phyloP scores from a whole-genome alignment of 495 filamentous ascomycete genomes.

The Aspergillus steynii region DNA sequence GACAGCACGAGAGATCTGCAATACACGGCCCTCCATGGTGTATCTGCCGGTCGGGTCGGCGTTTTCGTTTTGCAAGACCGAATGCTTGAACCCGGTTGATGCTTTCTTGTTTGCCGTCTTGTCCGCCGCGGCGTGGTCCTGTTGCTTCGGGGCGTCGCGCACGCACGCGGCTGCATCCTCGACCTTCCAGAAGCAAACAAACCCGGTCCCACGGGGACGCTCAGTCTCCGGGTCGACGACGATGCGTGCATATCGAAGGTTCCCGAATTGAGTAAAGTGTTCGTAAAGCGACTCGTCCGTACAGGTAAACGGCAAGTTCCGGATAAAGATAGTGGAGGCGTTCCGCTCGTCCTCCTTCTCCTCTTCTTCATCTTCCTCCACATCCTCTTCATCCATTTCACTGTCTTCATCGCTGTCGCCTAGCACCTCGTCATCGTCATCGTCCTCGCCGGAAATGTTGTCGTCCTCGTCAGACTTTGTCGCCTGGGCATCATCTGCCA shows the following conservation, averaged over 20 bases:
- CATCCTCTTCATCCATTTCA: slow-evolving; percentile 35
- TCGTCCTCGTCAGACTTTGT: slow-evolving; percentile 26
- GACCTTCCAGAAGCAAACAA: slow-evolving; percentile 84
- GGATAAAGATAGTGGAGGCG: slow-evolving; percentile 80
- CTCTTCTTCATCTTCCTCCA: slow-evolving; percentile 53
- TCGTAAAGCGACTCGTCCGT: slow-evolving; percentile 76
- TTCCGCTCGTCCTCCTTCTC: slow-evolving; percentile 56
- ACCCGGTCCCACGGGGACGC: slow-evolving; percentile 86
- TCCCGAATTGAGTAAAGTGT: slow-evolving; percentile 83
- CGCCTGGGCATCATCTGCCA: slow-evolving; percentile 39
- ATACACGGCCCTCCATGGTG: slow-evolving; percentile 82
- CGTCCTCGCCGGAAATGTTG: slow-evolving; percentile 21
- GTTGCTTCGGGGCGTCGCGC: slow-evolving; percentile 63
- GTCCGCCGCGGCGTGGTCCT: slow-evolving; percentile 34
- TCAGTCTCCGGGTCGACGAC: slow-evolving; percentile 84
- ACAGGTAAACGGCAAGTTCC: slow-evolving; percentile 87
- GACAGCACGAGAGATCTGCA: slow-evolving; percentile 84
- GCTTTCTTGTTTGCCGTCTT: slow-evolving; percentile 44
- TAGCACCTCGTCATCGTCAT: slow-evolving; percentile 30
- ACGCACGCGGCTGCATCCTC: slow-evolving; percentile 74
- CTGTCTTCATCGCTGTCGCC: slow-evolving; percentile 21
- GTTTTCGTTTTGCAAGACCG: slow-evolving; percentile 79
- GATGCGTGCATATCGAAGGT: slow-evolving; percentile 81
- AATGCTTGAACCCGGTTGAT: slow-evolving; percentile 57
- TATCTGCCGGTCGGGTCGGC: slow-evolving; percentile 77